These are phyloP conservation scores for Leccinum aurantiacum DNA, from an alignment of 768 basidiomycete genomes.

Conservation along the genomic window DNA sequence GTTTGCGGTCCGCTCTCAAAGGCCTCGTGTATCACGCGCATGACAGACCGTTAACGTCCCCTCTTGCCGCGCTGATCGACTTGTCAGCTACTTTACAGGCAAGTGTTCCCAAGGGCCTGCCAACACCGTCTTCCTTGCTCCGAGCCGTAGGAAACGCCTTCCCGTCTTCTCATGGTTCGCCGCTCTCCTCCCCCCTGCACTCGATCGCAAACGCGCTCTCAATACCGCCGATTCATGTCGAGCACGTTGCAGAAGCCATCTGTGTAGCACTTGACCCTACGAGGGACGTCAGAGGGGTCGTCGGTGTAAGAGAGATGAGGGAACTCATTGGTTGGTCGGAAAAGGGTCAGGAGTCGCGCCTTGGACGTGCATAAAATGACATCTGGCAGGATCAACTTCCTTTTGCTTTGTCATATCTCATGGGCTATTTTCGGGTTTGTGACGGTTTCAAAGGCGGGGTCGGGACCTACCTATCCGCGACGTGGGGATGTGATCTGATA, in stretches of 20 bases:
- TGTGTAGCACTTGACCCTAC: conserved; percentile 57
- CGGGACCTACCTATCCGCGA: conserved; percentile 23
- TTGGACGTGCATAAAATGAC: conserved; percentile 17
- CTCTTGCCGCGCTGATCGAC: conserved; percentile 80
- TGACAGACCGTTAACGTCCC: conserved; percentile 83
- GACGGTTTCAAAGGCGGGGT: conserved; percentile 17
- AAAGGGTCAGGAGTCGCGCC: conserved; percentile 30
- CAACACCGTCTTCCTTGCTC: conserved; percentile 66
- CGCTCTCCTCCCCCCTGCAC: conserved; percentile 48
- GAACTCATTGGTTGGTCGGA: conserved; percentile 67
- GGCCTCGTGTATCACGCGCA: conserved; percentile 97
- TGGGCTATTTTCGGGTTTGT: conserved; percentile 19
- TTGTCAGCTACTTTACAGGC: conserved; percentile 73
- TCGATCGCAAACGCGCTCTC: conserved; percentile 76
- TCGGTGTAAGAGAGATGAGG: conserved; percentile 73
- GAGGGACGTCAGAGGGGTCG: conserved; percentile 57
- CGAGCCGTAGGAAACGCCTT: conserved; percentile 47
- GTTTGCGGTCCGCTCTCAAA: conserved; percentile 31
- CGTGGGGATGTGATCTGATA: conserved; percentile 17
- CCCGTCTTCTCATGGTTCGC: conserved; percentile 31
- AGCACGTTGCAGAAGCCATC: conserved; percentile 88
- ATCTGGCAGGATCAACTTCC: conserved; percentile 6
- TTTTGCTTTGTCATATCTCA: conserved; percentile 4
- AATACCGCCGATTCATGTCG: conserved; percentile 93
- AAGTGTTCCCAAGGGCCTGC: conserved; percentile 52